Evolutionary conservation across 768 basidiomycete species (phyloP).

Genomic region (Rickenella mellea): DNA sequence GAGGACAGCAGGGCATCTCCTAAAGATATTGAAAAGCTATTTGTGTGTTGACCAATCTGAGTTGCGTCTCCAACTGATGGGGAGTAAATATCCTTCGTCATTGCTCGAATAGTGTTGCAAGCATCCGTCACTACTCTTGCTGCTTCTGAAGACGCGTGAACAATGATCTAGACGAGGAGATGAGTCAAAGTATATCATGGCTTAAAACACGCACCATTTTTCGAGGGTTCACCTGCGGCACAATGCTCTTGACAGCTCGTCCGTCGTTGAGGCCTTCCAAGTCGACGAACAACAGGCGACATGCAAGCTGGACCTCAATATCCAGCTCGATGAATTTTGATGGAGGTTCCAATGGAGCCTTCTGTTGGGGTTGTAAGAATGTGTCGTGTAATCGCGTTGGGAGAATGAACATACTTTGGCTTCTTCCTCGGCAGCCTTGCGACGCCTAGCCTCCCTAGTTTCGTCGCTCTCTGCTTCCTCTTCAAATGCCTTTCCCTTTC

Average conservation of each 20-base stretch:
- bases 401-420: constrained; percentile 45
- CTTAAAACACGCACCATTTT: constrained; percentile 65
- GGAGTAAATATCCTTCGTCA: constrained; percentile 88
- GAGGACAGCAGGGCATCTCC: constrained; percentile 79
- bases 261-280: constrained; percentile 97
- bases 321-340: constrained; percentile 80
- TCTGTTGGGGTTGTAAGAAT: constrained; percentile 26
- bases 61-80: constrained; percentile 69
- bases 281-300: constrained; percentile 84
- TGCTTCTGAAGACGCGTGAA: constrained; percentile 63
- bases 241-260: constrained; percentile 91
- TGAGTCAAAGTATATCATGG: no score
- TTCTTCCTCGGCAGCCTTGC: constrained; percentile 68
- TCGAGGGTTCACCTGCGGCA: constrained; percentile 92
- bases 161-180: constrained; percentile 57
- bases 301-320: constrained; percentile 72
- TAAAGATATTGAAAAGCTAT: constrained; percentile 88
- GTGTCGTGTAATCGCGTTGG: not conserved
- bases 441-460: constrained; percentile 57
- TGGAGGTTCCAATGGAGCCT: constrained; percentile 74
- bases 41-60: constrained; percentile 92
- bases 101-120: constrained; percentile 73
- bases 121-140: constrained; percentile 70
- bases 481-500: constrained; percentile 85
- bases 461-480: constrained; percentile 84